These are phyloP conservation scores for Penicillium nucicola DNA, from an alignment of 495 filamentous ascomycete genomes.

Conservation along the genomic window DNA sequence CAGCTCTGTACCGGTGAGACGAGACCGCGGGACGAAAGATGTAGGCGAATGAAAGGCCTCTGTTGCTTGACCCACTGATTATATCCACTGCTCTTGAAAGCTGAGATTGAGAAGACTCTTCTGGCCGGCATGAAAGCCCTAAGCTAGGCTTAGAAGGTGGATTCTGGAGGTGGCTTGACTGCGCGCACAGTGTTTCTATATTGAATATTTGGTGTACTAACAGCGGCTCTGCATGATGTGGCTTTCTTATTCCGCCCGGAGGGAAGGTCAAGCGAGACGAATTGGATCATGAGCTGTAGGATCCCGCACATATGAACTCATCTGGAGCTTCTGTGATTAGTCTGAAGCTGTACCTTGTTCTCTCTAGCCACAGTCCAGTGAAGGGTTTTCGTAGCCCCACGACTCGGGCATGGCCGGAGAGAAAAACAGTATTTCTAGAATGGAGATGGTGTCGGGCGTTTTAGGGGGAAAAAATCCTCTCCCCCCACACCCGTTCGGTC, in stretches of 20 bases:
- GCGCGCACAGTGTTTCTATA: not conserved
- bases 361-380: not conserved
- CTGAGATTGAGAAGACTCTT: slow-evolving; percentile 20
- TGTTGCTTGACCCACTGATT: slow-evolving; percentile 12
- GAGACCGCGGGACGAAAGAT: not conserved
- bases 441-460: slow-evolving; percentile 20
- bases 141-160: not conserved
- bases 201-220: not conserved
- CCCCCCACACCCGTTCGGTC: slow-evolving; percentile 1
- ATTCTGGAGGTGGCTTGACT: slow-evolving; percentile 17
- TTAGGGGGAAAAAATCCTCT: slow-evolving; percentile 19
- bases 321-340: not conserved
- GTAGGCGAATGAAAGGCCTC: slow-evolving; percentile 14
- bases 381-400: slow-evolving; percentile 9
- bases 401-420: slow-evolving; percentile 15
- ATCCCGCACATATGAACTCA: no score
- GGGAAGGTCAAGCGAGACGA: no score
- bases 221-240: not conserved
- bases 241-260: no score
- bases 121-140: slow-evolving; percentile 5
- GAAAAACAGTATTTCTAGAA: slow-evolving; percentile 5
- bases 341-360: not conserved
- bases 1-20: slow-evolving; percentile 17
- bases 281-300: no score
- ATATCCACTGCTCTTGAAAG: slow-evolving; percentile 12